Percentiles rank a stretch among this genome's conserved stretches.
Conservation (phyloP, 2,329 filamentous ascomycete genomes). For the Colletotrichum spaethianum region DNA sequence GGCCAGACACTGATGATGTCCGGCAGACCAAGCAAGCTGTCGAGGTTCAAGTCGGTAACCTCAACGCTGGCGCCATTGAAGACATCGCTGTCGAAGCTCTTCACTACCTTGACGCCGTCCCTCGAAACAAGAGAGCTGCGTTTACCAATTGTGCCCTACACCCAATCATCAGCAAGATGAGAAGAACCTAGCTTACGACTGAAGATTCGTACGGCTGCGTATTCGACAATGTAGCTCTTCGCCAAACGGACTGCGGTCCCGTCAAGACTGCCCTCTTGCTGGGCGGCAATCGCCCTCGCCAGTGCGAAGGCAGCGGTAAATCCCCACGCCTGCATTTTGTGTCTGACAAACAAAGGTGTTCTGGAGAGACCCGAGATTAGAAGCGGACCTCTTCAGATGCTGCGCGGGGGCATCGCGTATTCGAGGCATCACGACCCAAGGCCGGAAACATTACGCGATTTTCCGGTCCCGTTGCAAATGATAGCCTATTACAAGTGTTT, state of each 20-base stretch:
- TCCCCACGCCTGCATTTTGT: not conserved
- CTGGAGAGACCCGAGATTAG: not conserved
- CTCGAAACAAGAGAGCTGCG: constrained; percentile 17
- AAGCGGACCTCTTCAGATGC: not conserved
- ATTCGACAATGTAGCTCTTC: constrained; percentile 39
- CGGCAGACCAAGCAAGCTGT: constrained; percentile 50
- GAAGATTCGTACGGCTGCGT: constrained; percentile 9
- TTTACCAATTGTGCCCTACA: not conserved
- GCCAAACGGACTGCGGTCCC: constrained; percentile 6
- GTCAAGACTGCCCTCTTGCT: constrained; percentile 2
- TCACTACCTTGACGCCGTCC: constrained; percentile 23
- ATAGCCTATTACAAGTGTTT: not conserved
- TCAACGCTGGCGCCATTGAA: constrained; percentile 54
- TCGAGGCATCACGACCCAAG: not conserved
- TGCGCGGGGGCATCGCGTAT: not conserved
- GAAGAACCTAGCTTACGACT: no score
- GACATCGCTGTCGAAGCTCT: constrained; percentile 45
- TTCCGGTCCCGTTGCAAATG: not conserved
- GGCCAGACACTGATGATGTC: constrained; percentile 56
- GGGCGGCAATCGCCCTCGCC: not conserved
- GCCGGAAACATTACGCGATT: not conserved
- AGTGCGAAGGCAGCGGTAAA: not conserved
- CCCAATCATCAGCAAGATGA: not conserved
- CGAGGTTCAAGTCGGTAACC: constrained; percentile 49
- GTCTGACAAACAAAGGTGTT: not conserved